These are phyloP conservation scores for Pelargonium citronellum DNA, from an alignment of 441 rosid species.

Conservation along the genomic window DNA sequence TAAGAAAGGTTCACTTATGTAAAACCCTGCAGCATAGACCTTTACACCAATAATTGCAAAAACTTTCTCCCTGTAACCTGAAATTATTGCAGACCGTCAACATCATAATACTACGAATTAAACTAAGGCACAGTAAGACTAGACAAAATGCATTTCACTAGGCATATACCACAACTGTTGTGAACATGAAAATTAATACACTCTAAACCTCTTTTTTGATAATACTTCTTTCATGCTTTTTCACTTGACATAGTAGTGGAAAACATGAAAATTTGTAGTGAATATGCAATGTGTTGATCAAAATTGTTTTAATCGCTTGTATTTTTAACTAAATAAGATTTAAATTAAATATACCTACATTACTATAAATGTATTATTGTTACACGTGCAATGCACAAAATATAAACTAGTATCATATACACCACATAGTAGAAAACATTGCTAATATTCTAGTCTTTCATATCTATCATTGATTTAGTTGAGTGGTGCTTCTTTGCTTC, in stretches of 20 bases:
- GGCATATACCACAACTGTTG: too few species aligned
- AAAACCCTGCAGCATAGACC: conserved; percentile 83
- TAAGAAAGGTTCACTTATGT: conserved; percentile 44
- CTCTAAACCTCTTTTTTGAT: too few species aligned
- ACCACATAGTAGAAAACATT: neutral
- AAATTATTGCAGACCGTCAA: conserved; percentile 17
- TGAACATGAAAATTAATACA: too few species aligned
- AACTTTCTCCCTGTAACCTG: conserved; percentile 72
- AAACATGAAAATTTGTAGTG: too few species aligned
- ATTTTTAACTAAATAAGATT: too few species aligned
- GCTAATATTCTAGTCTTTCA: neutral
- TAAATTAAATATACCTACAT: too few species aligned
- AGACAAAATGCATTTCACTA: neutral
- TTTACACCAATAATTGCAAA: conserved; percentile 72
- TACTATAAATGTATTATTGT: too few species aligned
- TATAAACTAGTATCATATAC: neutral
- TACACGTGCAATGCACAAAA: too few species aligned
- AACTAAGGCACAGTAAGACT: neutral
- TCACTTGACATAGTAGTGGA: too few species aligned
- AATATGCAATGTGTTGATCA: too few species aligned
- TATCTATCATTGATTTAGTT: neutral
- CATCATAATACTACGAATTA: neutral
- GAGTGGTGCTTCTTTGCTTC: neutral
- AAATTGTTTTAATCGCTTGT: too few species aligned
- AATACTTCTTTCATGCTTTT: too few species aligned